phyloP scores from a whole-genome alignment of 768 basidiomycete genomes.

The Amanita rimosa region DNA sequence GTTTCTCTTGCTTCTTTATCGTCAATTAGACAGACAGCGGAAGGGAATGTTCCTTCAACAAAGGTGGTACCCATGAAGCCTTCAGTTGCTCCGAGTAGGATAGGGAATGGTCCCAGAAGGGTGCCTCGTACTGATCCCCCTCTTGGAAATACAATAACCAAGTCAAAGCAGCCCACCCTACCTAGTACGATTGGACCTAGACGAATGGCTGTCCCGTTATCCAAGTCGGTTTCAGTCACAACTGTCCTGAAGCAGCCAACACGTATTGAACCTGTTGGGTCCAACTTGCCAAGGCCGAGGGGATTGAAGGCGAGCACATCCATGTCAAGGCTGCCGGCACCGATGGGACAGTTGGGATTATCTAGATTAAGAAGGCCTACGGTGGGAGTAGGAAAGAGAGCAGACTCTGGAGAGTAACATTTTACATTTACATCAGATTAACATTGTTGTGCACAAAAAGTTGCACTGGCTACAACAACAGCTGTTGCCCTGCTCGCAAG shows the following conservation, averaged over 20 bases:
- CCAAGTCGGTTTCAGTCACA: neutral
- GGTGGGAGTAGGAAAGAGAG: neutral
- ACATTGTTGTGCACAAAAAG: no score
- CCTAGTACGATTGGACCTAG: constrained; percentile 3
- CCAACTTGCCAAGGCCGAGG: constrained; percentile 1
- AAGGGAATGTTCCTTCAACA: neutral
- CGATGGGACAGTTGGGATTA: neutral
- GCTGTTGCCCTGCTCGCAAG: neutral
- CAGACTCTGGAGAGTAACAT: neutral
- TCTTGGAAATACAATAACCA: constrained; percentile 1
- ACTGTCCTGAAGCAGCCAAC: constrained; percentile 16
- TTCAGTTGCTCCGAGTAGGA: neutral
- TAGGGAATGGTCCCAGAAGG: constrained; percentile 23
- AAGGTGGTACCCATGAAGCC: neutral
- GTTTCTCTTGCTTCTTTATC: neutral
- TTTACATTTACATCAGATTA: neutral
- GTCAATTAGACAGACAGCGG: neutral
- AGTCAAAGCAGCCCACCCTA: neutral
- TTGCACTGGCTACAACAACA: no score
- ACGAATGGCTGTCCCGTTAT: neutral
- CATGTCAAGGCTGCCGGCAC: constrained; percentile 1
- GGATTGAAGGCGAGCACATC: neutral
- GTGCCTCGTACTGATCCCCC: constrained; percentile 15
- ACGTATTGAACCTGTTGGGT: neutral
- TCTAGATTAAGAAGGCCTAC: constrained; percentile 3